Evolutionary conservation across 805 yeast species (phyloP).

Genomic region (Cyberlindnera saturnus): DNA sequence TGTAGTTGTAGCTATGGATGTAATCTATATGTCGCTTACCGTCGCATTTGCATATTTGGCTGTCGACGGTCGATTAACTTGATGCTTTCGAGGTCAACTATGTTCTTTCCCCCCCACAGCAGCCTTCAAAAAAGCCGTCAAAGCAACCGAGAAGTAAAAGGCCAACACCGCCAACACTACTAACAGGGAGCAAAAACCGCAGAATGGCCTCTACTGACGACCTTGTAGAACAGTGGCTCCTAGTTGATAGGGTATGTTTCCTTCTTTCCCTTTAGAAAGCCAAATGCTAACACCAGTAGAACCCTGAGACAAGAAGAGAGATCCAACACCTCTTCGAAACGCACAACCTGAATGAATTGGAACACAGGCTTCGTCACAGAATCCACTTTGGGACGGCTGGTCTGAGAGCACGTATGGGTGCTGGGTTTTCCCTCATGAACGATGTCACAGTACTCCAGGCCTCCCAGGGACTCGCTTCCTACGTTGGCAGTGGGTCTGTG

Average conservation of each 20-base stretch:
- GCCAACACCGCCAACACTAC: no score
- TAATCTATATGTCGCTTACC: no score
- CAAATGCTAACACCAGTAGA: slow-evolving; percentile 8
- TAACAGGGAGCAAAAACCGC: not conserved
- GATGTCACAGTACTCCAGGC: slow-evolving; percentile 86
- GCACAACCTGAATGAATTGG: slow-evolving; percentile 39
- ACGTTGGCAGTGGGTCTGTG: slow-evolving; percentile 37
- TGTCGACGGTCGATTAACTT: no score
- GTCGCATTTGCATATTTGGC: no score
- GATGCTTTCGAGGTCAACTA: no score
- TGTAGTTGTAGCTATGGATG: slow-evolving; percentile 4
- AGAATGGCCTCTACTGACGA: slow-evolving; percentile 6
- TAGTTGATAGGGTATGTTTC: slow-evolving; percentile 9
- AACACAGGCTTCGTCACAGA: slow-evolving; percentile 46
- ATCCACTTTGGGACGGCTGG: slow-evolving; percentile 94
- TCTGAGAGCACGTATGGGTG: slow-evolving; percentile 78
- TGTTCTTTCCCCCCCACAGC: no score
- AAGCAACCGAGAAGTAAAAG: no score
- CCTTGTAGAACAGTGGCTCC: slow-evolving; percentile 12
- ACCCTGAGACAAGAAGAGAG: slow-evolving; percentile 47
- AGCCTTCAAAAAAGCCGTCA: no score
- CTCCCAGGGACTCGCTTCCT: slow-evolving; percentile 70
- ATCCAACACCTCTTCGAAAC: slow-evolving; percentile 38
- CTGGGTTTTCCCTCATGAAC: slow-evolving; percentile 88
- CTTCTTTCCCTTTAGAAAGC: not conserved